Evolutionary conservation across 306 rosid genomes (phyloP).

Genomic region (Oemleria cerasiformis): DNA sequence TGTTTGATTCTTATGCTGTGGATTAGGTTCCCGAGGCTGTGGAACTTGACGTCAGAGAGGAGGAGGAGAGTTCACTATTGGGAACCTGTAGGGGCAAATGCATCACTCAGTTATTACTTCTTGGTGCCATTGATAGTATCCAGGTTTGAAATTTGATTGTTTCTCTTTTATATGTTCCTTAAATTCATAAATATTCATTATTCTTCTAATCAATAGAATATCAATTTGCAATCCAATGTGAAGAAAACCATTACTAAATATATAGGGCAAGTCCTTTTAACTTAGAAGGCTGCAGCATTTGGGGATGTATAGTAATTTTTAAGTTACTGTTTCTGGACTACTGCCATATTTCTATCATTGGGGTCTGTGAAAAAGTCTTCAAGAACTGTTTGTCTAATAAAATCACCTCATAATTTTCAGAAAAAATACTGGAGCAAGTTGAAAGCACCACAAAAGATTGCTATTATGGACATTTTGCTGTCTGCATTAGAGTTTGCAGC

Average conservation of each 20-base stretch:
- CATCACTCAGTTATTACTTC: slow-evolving; percentile 86
- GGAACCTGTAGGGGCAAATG: slow-evolving; percentile 85
- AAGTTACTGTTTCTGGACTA: background rate
- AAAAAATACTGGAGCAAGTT: slow-evolving; percentile 91
- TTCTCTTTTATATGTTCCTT: background rate
- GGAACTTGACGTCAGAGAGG: slow-evolving; percentile 64
- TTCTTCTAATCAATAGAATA: background rate
- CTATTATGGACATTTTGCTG: slow-evolving; percentile 74
- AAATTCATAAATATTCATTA: background rate
- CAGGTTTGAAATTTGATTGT: slow-evolving; percentile 61
- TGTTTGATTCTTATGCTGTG: slow-evolving; percentile 20
- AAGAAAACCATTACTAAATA: slow-evolving; percentile 7
- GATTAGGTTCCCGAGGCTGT: slow-evolving; percentile 63
- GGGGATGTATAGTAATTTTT: background rate
- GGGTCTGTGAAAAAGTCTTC: slow-evolving; percentile 4
- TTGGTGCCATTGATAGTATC: slow-evolving; percentile 83
- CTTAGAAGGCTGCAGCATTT: slow-evolving; percentile 2
- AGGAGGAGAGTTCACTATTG: slow-evolving; percentile 76
- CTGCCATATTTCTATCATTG: background rate
- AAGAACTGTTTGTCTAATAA: slow-evolving; percentile 21
- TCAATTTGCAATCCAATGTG: slow-evolving; percentile 12
- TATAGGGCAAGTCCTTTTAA: background rate
- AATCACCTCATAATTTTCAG: slow-evolving; percentile 48
- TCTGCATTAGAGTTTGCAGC: slow-evolving; percentile 90
- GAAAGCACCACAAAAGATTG: slow-evolving; percentile 64